Conservation (phyloP, 2,329 filamentous ascomycete species). For the Colletotrichum somersetense region DNA sequence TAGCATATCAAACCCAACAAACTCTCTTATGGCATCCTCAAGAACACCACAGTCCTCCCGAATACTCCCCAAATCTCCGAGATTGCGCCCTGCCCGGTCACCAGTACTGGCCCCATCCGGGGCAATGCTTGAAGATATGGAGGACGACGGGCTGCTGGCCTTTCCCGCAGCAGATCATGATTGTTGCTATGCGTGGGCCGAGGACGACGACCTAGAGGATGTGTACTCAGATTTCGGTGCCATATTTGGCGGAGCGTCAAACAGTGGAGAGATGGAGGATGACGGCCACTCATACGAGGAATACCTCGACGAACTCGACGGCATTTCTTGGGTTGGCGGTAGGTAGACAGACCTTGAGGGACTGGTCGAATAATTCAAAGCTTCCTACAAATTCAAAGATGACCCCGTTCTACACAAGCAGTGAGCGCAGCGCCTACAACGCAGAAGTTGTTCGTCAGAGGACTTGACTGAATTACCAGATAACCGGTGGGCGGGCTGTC, state of each 20-base stretch:
- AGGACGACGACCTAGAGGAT: slow-evolving; percentile 61
- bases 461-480: background rate
- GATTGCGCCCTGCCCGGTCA: slow-evolving; percentile 22
- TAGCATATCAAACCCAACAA: background rate
- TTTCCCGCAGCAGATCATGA: slow-evolving; percentile 62
- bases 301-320: slow-evolving; percentile 68
- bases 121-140: slow-evolving; percentile 49
- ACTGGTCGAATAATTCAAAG: too few relatives aligned
- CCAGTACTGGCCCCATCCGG: slow-evolving; percentile 49
- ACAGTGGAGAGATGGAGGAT: slow-evolving; percentile 48
- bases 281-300: slow-evolving; percentile 65
- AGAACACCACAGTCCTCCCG: slow-evolving; percentile 8
- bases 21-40: slow-evolving; percentile 1
- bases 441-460: background rate
- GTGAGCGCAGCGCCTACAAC: background rate
- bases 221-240: slow-evolving; percentile 69
- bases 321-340: slow-evolving; percentile 60
- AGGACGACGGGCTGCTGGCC: slow-evolving; percentile 61
- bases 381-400: background rate
- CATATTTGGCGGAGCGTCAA: slow-evolving; percentile 57
- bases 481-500: background rate
- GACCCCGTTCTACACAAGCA: too few relatives aligned
- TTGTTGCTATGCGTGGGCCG: slow-evolving; percentile 55
- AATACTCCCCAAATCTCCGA: slow-evolving; percentile 28
- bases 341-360: slow-evolving; percentile 8